Base-by-base conservation (phyloP, 305 asterid genomes). In the Salvia sclarea region DNA sequence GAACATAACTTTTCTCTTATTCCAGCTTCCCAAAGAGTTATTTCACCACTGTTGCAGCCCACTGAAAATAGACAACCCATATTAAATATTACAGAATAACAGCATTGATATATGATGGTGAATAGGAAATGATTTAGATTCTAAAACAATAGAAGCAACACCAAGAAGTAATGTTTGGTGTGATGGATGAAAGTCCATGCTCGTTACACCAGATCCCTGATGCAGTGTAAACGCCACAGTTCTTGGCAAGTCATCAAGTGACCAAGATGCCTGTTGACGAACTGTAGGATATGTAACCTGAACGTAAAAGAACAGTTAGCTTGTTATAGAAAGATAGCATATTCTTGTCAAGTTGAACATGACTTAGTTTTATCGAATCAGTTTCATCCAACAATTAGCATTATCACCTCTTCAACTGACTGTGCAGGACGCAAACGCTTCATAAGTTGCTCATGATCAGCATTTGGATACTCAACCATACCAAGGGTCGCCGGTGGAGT, bases 401-500 rank as follows among this genome's bases (percentile, higher is more conserved):
- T 17, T 55, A 57, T 53, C 71, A 91, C 99, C 96, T 94, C 99
- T 80, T 94, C 99, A 70, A 94, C 95, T 21, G 96, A 89, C 55
- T 82, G 99, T 18, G 95, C 85, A 20, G 98, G 90, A 8, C 96
- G 96, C 70, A 94, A 77, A 55, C 99, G 96, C 81, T 94, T 91
- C 90, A 94, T 89, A 70, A 94, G 77, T 76, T 91, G 99, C 66
- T 94, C 97, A 72, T 89, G 97, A 72, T 94, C 99, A 61, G 93
- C 79, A 70, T 75, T 86, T 67, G 80, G 96, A 84, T 89, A 89
- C 14, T 94, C 98, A 72, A 82, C 88, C 96, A 91, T 87, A 53
- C 99, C 99, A 73, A 91, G 80, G 1, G 95, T 87, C 8, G 88
- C 90, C 9, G 99, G 97, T 71, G 99, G 97, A 28, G 97, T 89